phyloP scores from a whole-genome alignment of 1,284 basidiomycete species.

The Pterulicium gracile region DNA sequence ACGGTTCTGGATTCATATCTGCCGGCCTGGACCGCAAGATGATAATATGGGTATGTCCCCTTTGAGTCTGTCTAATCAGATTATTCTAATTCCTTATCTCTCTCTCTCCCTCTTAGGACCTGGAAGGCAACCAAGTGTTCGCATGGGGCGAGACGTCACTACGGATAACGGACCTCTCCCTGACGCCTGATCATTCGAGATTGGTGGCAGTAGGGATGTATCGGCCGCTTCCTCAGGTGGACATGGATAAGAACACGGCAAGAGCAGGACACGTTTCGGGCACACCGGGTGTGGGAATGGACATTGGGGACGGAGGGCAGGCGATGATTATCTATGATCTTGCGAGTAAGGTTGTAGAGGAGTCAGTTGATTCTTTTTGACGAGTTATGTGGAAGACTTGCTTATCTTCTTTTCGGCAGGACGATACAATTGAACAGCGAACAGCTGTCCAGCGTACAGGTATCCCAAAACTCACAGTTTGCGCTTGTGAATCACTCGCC shows the following conservation, averaged over 20 bases:
- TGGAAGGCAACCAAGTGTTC: slow-evolving; percentile 59
- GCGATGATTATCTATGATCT: slow-evolving; percentile 72
- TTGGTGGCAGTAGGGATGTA: slow-evolving; percentile 75
- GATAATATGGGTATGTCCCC: slow-evolving; percentile 69
- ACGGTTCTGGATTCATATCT: slow-evolving; percentile 85
- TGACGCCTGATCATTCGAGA: slow-evolving; percentile 78
- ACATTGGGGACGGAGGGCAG: slow-evolving; percentile 34
- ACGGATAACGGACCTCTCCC: slow-evolving; percentile 79
- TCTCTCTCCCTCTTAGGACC: slow-evolving; percentile 37
- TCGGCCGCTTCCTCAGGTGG: slow-evolving; percentile 24
- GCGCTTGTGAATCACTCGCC: slow-evolving; percentile 83
- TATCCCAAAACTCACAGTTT: slow-evolving; percentile 81
- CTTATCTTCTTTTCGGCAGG: slow-evolving; percentile 27
- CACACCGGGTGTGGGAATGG: not conserved
- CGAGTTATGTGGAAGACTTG: slow-evolving; percentile 7
- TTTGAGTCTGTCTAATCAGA: too few relatives aligned
- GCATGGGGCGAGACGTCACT: slow-evolving; percentile 70
- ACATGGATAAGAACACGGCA: slow-evolving; percentile 23
- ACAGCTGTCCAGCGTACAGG: slow-evolving; percentile 79
- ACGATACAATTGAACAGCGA: slow-evolving; percentile 65
- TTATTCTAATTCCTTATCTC: slow-evolving; percentile 8
- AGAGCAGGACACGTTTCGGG: slow-evolving; percentile 14
- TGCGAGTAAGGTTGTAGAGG: slow-evolving; percentile 46
- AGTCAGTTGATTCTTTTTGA: slow-evolving; percentile 33
- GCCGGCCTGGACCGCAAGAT: slow-evolving; percentile 85